phyloP scores from a whole-genome alignment of 129 eudicot species.

The Pulicaria dysenterica region DNA sequence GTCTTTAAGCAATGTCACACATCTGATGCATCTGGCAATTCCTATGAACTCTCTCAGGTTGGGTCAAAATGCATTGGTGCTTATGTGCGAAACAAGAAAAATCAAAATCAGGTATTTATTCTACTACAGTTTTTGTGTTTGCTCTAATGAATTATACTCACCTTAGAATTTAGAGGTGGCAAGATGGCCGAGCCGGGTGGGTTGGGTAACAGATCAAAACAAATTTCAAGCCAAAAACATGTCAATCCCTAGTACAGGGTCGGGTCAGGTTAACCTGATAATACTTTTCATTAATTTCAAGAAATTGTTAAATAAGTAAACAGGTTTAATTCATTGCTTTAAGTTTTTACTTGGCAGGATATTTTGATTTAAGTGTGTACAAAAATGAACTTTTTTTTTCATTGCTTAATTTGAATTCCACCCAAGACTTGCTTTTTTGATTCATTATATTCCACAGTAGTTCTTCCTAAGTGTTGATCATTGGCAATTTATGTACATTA shows the following conservation, averaged over 20 bases:
- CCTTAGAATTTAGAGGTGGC: too few relatives aligned
- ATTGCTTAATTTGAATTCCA: too few relatives aligned
- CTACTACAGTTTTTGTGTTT: too few relatives aligned
- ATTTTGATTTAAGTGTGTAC: too few relatives aligned
- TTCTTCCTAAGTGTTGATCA: too few relatives aligned
- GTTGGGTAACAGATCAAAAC: background rate
- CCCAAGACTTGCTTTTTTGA: too few relatives aligned
- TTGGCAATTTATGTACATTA: too few relatives aligned
- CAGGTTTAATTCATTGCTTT: background rate
- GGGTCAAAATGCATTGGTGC: slow-evolving; percentile 93
- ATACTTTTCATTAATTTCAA: background rate
- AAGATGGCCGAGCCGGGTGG: background rate
- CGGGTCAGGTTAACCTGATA: background rate
- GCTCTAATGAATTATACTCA: too few relatives aligned
- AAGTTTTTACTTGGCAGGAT: slow-evolving; percentile 49
- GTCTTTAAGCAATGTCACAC: slow-evolving; percentile 77
- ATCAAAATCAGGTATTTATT: too few relatives aligned
- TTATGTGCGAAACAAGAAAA: too few relatives aligned
- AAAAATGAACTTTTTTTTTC: too few relatives aligned
- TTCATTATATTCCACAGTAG: too few relatives aligned
- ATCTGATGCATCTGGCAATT: slow-evolving; percentile 58
- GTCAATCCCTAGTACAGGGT: background rate
- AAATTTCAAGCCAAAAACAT: background rate
- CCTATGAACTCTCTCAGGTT: slow-evolving; percentile 72
- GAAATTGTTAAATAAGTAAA: background rate